A percentile compares a stretch with the other conserved stretches of the same genome.
Evolutionary conservation across 163 green algal genomes (phyloP).

Genomic region (Prototheca cutis): DNA sequence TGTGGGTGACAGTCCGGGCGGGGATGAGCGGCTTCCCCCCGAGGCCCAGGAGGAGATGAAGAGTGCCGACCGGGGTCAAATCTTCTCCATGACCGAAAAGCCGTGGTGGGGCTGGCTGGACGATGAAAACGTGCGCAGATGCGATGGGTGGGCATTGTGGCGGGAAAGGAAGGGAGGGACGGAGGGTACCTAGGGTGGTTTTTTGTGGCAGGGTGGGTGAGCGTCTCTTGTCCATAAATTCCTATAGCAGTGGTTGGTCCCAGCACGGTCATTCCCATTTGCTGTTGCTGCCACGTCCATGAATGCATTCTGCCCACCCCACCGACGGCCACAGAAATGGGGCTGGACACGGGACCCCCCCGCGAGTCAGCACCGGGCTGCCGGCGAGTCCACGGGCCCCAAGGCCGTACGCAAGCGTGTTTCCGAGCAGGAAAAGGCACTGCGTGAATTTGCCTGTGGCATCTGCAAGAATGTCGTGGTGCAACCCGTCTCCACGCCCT

Average conservation of each 20-base stretch:
- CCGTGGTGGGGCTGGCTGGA: conserved; percentile 63
- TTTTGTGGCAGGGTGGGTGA: too few relatives aligned
- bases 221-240: background rate
- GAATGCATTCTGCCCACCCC: too few relatives aligned
- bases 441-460: conserved; percentile 64
- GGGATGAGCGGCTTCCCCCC: conserved; percentile 39
- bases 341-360: conserved; percentile 51
- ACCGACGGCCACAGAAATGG: too few relatives aligned
- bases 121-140: conserved; percentile 15
- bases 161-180: too few relatives aligned
- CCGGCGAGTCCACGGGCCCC: conserved; percentile 4
- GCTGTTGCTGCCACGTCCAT: too few relatives aligned
- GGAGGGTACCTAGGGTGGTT: too few relatives aligned
- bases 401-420: conserved; percentile 37
- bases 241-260: background rate
- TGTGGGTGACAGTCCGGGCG: conserved; percentile 28
- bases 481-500: conserved; percentile 64
- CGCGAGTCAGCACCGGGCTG: conserved; percentile 30
- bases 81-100: conserved; percentile 47
- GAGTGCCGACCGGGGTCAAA: conserved; percentile 42
- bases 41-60: conserved; percentile 63
- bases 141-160: too few relatives aligned
- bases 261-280: too few relatives aligned
- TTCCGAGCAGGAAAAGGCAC: conserved; percentile 37
- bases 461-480: conserved; percentile 58